Percentiles rank a stretch among this genome's conserved stretches.
Conservation (phyloP, 106 monocot species). For the Cymbidium sinense region DNA sequence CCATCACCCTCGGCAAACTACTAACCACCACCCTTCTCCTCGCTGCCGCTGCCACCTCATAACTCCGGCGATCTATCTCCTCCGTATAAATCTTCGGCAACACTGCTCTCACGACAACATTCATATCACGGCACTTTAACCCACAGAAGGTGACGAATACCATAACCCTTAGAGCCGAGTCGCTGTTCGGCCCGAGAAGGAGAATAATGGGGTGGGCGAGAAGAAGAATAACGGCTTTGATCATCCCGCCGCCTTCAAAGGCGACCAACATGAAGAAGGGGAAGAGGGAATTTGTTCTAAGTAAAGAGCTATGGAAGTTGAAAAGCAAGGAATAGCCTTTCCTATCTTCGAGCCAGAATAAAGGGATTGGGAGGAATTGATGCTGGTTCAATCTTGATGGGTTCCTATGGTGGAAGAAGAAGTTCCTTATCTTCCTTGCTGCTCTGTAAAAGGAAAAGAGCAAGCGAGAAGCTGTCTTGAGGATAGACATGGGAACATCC, state of each 20-base stretch:
- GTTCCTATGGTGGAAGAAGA: not conserved
- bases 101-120: conserved; percentile 56
- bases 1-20: conserved; percentile 62
- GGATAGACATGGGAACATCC: not conserved
- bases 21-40: conserved; percentile 50
- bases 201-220: conserved; percentile 39
- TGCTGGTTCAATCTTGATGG: not conserved
- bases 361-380: not conserved
- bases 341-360: not conserved
- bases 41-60: conserved; percentile 27
- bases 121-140: conserved; percentile 29
- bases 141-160: conserved; percentile 67
- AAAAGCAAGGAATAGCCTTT: not conserved
- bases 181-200: conserved; percentile 21
- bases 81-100: conserved; percentile 71
- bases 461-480: not conserved
- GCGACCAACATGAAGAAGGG: conserved; percentile 90
- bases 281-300: conserved; percentile 32
- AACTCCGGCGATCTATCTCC: conserved; percentile 34
- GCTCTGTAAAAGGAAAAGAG: not conserved
- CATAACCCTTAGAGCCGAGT: conserved; percentile 39
- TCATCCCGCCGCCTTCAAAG: conserved; percentile 61
- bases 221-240: conserved; percentile 52
- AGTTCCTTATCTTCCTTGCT: not conserved
- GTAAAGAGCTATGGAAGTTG: not conserved